A percentile compares a stretch with the other conserved stretches of the same genome.
Evolutionary conservation across 2,329 filamentous ascomycete species (phyloP).

Genomic region (Colletotrichum euphorbiae): DNA sequence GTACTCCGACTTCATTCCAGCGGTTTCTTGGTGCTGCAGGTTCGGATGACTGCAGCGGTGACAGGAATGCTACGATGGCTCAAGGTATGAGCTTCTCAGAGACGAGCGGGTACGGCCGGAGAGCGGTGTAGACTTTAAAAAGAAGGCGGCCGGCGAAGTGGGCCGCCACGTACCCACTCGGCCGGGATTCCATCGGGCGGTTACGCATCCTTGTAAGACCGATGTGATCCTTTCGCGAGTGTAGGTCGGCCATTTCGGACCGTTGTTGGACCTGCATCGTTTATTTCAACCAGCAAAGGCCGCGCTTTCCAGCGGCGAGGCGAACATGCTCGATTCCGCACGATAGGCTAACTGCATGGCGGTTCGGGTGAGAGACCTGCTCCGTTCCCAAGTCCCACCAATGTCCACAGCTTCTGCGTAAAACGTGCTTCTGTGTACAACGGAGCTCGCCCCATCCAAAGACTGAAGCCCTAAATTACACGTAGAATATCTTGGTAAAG

Average conservation of each 20-base stretch:
- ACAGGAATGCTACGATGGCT: background rate
- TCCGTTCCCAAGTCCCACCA: background rate
- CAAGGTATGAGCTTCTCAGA: background rate
- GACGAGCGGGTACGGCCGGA: background rate
- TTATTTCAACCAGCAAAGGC: background rate
- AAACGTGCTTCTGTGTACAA: too few relatives aligned
- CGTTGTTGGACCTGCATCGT: conserved; percentile 7
- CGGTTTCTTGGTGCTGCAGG: background rate
- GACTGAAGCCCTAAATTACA: too few relatives aligned
- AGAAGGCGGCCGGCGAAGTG: conserved; percentile 11
- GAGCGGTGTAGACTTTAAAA: conserved; percentile 1
- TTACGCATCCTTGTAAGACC: background rate
- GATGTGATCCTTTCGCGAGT: background rate
- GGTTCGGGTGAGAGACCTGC: background rate
- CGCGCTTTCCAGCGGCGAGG: conserved; percentile 1
- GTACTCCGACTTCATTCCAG: background rate
- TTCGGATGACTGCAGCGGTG: background rate
- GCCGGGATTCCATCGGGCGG: conserved; percentile 11
- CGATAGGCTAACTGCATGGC: background rate
- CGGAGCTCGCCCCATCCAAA: too few relatives aligned
- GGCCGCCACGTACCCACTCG: conserved; percentile 1
- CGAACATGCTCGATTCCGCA: background rate
- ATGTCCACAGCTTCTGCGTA: too few relatives aligned
- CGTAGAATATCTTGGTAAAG: too few relatives aligned
- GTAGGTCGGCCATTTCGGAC: background rate